These are phyloP conservation scores for Eucalyptus melliodora DNA, from an alignment of 345 rosid genomes.

Conservation along the genomic window DNA sequence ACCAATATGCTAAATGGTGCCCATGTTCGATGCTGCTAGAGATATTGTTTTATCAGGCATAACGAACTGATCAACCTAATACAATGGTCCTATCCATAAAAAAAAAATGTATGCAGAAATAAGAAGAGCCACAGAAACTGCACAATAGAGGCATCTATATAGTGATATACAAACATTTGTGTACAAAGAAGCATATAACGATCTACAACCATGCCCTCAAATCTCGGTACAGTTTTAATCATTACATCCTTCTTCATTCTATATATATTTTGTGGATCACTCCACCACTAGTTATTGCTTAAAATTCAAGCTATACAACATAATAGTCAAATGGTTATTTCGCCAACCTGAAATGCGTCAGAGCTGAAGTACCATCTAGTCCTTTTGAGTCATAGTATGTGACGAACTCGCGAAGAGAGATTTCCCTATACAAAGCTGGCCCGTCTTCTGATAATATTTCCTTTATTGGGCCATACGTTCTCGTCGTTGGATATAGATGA, in stretches of 20 bases:
- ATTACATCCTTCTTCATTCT: neutral
- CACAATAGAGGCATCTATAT: neutral
- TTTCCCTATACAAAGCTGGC: conserved; percentile 16
- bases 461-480: conserved; percentile 20
- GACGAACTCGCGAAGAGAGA: conserved; percentile 4
- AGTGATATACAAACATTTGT: neutral
- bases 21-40: neutral
- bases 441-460: conserved; percentile 27
- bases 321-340: neutral
- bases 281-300: neutral
- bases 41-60: neutral
- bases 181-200: neutral
- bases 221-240: neutral
- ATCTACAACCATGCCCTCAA: neutral
- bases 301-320: neutral
- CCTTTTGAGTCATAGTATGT: conserved; percentile 8
- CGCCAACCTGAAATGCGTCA: conserved; percentile 6
- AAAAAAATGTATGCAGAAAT: neutral
- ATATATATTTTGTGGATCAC: neutral
- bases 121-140: neutral
- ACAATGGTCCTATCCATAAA: neutral
- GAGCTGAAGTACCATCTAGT: conserved; percentile 23
- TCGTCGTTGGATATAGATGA: neutral
- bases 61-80: neutral
- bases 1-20: neutral